Base-by-base conservation (phyloP, 108 stramenopile species). In the Seminavis robusta region DNA sequence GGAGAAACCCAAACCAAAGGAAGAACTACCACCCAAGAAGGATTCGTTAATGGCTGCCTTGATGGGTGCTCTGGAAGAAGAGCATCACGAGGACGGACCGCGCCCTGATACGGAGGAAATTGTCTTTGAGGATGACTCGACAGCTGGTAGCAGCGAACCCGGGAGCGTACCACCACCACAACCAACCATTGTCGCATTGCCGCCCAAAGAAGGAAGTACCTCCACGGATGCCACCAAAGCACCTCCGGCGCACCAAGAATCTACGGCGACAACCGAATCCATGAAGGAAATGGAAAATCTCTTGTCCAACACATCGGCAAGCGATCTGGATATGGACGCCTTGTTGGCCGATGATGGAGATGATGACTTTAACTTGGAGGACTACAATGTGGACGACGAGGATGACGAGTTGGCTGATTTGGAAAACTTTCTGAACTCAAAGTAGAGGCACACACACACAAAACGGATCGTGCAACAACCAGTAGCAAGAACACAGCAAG, bases 351-450 rank as follows among this genome's bases (percentile, higher is more conserved):
- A n/a, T 17, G 62, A 31, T 36, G 74, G 41, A 50, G 54, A 38
- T 11, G 65, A 65, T n/a, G 65, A 61, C 23, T 74, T 84, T 38
- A 71, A 80, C 29, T 38, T 75, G 31, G 74, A 72, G 39, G 71
- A 67, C 29, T 66, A 74, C 33, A 77, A 66, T 58, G 53, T 73
- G 23, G 74, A 80, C 10, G 62, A 67, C 13, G 78, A 84, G 55
- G 77, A 83, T 55, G 74, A 41, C 16, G 78, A 84, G 21, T 45
- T 78, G n/a, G 84, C 77, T 32, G 85, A 91, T 73, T 61, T 90
- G 45, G 88, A 90, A 62, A 80, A 65, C 46, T 74, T 88, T 66
- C 51, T 88, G 58, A n/a, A n/a, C n/a, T n/a, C n/a, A n/a, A n/a
- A n/a, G n/a, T n/a, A n/a, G n/a, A n/a, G n/a, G n/a, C n/a, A n/a